Evolutionary conservation across 257 asterid species (phyloP).

Genomic region (Cordia subcordata): DNA sequence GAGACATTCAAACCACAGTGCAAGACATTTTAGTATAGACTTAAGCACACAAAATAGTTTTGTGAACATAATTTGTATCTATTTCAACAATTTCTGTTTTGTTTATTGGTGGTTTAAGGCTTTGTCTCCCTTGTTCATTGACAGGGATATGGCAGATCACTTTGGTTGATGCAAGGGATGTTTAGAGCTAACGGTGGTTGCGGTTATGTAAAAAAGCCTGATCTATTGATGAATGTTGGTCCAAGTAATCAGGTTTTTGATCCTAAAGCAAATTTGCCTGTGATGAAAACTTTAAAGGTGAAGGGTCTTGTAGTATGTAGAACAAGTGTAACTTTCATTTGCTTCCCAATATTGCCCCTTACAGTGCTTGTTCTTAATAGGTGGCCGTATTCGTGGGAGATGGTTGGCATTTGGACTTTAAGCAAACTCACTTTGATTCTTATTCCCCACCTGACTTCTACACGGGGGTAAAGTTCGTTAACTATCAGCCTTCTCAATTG

Average conservation of each 20-base stretch:
- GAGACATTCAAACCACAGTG: too few species aligned
- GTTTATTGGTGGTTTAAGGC: too few species aligned
- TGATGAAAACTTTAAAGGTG: conserved; percentile 70
- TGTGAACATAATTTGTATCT: too few species aligned
- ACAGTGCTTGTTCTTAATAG: conserved; percentile 26
- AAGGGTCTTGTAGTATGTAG: neutral
- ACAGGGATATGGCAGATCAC: conserved; percentile 81
- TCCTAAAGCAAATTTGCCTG: conserved; percentile 46
- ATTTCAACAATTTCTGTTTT: too few species aligned
- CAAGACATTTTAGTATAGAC: too few species aligned
- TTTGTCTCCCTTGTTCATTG: neutral
- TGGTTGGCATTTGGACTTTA: conserved; percentile 93
- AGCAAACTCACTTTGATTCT: conserved; percentile 81
- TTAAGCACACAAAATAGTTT: too few species aligned
- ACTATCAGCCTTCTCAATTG: neutral
- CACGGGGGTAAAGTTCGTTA: conserved; percentile 49
- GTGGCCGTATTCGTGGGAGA: conserved; percentile 89
- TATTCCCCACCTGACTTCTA: conserved; percentile 94
- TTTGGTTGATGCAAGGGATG: conserved; percentile 92
- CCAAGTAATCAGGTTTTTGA: conserved; percentile 42
- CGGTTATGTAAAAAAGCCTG: conserved; percentile 82
- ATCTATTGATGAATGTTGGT: conserved; percentile 48
- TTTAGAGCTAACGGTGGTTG: conserved; percentile 76
- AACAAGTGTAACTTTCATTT: neutral
- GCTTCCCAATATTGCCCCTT: conserved; percentile 6